A percentile compares a stretch with the other conserved stretches of the same genome.
These are phyloP conservation scores for Daldinia eschscholtzii DNA, from an alignment of 2,329 filamentous ascomycete genomes.

Conservation along the genomic window DNA sequence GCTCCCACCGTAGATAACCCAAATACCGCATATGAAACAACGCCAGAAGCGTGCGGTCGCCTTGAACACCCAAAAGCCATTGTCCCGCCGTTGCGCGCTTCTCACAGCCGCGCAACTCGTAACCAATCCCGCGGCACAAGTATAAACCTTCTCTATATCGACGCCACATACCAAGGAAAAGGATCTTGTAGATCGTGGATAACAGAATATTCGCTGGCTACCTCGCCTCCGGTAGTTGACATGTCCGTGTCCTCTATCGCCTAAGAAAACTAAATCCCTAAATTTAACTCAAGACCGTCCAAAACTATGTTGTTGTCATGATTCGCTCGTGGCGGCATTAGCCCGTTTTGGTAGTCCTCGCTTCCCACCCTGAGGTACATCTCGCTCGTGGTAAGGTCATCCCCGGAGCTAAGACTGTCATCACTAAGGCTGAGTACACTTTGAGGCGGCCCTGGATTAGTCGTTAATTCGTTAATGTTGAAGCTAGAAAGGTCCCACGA, in stretches of 20 bases:
- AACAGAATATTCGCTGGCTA: not conserved
- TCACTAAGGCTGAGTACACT: constrained; percentile 69
- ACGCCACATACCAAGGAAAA: constrained; percentile 32
- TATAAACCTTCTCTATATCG: constrained; percentile 34
- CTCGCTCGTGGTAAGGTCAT: constrained; percentile 63
- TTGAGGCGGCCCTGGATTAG: constrained; percentile 60
- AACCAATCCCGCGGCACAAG: constrained; percentile 23
- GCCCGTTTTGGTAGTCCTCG: constrained; percentile 54
- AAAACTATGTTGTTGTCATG: constrained; percentile 46
- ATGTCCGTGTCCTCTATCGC: not conserved
- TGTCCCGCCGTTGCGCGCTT: constrained; percentile 20
- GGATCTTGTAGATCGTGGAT: constrained; percentile 17
- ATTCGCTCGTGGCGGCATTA: constrained; percentile 46
- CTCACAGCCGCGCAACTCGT: constrained; percentile 19
- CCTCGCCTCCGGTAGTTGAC: not conserved
- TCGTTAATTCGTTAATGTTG: constrained; percentile 63
- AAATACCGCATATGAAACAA: constrained; percentile 21
- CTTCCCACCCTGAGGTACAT: constrained; percentile 59
- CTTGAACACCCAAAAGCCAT: constrained; percentile 32
- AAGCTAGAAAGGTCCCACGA: constrained; percentile 67
- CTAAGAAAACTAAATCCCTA: constrained; percentile 40
- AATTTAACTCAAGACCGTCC: constrained; percentile 46
- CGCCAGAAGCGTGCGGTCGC: constrained; percentile 22
- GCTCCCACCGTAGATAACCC: constrained; percentile 19
- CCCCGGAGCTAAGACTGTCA: constrained; percentile 68